Percentiles rank a stretch among this genome's conserved stretches.
These are phyloP conservation scores for Xylariaceae sp. DNA, from an alignment of 2,329 filamentous ascomycete species.

Conservation along the genomic window DNA sequence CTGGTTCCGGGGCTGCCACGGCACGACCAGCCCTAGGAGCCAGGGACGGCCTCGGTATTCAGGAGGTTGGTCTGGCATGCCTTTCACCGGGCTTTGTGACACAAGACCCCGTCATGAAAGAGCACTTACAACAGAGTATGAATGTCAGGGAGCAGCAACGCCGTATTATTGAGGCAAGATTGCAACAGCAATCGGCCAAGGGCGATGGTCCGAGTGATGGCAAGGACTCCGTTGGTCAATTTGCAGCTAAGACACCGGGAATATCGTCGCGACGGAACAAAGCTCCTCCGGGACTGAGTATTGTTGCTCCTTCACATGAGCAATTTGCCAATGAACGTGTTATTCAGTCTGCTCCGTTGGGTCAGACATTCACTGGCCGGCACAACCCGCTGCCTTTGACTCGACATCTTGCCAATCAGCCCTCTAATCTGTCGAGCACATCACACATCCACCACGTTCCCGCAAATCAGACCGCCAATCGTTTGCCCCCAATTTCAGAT, in stretches of 20 bases:
- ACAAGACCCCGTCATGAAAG: slow-evolving; percentile 92
- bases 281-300: slow-evolving; percentile 84
- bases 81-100: slow-evolving; percentile 94
- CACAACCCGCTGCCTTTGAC: slow-evolving; percentile 73
- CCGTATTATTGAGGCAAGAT: slow-evolving; percentile 86
- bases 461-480: slow-evolving; percentile 83
- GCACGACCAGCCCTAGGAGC: slow-evolving; percentile 74
- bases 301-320: slow-evolving; percentile 88
- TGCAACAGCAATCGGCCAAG: slow-evolving; percentile 82
- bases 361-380: slow-evolving; percentile 92
- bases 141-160: slow-evolving; percentile 91
- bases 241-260: slow-evolving; percentile 66
- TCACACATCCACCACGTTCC: slow-evolving; percentile 90
- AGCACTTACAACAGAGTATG: slow-evolving; percentile 90
- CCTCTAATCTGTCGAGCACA: slow-evolving; percentile 75
- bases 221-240: slow-evolving; percentile 39
- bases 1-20: slow-evolving; percentile 49
- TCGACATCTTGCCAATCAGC: slow-evolving; percentile 74
- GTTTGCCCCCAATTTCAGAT: slow-evolving; percentile 88
- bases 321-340: slow-evolving; percentile 92
- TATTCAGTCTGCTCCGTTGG: slow-evolving; percentile 91
- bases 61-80: slow-evolving; percentile 90
- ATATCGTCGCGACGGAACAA: slow-evolving; percentile 68
- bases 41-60: slow-evolving; percentile 75
- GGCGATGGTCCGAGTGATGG: slow-evolving; percentile 59